These are phyloP conservation scores for Leccinum fibrillosum DNA, from an alignment of 768 basidiomycete genomes.

Conservation along the genomic window DNA sequence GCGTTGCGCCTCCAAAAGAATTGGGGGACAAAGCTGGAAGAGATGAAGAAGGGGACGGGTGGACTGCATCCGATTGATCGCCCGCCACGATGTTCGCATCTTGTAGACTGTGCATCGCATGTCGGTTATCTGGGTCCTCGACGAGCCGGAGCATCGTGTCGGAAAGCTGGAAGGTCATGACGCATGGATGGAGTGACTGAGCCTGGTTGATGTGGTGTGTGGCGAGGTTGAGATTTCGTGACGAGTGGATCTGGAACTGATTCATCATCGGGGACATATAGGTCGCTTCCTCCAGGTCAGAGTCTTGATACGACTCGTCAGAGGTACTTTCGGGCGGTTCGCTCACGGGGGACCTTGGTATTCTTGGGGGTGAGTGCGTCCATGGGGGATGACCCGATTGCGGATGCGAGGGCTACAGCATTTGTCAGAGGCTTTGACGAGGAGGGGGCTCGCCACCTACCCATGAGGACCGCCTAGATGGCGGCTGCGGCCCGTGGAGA, in stretches of 20 bases:
- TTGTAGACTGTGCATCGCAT: constrained; percentile 15
- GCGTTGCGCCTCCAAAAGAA: constrained; percentile 1
- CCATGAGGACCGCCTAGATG: constrained; percentile 25
- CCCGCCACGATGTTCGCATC: constrained; percentile 18
- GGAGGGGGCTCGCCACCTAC: constrained; percentile 12
- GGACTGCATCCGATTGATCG: constrained; percentile 10
- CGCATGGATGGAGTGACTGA: constrained; percentile 21
- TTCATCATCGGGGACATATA: constrained; percentile 32
- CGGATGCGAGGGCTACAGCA: constrained; percentile 17
- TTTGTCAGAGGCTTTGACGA: constrained; percentile 16
- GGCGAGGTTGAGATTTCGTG: constrained; percentile 5
- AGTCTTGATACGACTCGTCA: constrained; percentile 28
- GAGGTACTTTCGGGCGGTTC: constrained; percentile 29
- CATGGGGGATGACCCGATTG: constrained; percentile 13
- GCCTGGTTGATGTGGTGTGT: constrained; percentile 4
- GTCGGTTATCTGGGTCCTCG: constrained; percentile 27
- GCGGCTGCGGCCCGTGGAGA: constrained; percentile 6
- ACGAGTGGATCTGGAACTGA: constrained; percentile 27
- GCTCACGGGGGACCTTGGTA: constrained; percentile 27
- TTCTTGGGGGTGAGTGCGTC: constrained; percentile 10
- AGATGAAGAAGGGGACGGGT: constrained; percentile 3
- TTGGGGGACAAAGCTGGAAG: constrained; percentile 4
- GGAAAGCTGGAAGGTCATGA: constrained; percentile 33
- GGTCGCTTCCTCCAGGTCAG: constrained; percentile 25
- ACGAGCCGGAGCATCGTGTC: constrained; percentile 21